Percentiles rank a stretch among this genome's conserved stretches.
These are phyloP conservation scores for Thalassiosira livingstoniorum DNA, from an alignment of 352 stramenopile genomes.

Conservation along the genomic window DNA sequence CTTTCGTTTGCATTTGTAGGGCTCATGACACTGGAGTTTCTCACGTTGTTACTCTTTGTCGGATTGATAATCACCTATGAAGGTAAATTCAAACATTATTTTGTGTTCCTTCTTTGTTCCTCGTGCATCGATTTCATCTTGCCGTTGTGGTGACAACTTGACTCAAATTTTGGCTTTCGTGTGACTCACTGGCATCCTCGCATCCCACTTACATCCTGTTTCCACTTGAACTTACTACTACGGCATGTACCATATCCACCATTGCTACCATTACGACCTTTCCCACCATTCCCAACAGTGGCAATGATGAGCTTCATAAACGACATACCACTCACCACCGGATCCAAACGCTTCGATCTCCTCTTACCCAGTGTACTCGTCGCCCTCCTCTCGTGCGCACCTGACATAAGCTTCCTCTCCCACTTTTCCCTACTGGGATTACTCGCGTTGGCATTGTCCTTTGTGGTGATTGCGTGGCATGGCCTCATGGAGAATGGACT, in stretches of 20 bases:
- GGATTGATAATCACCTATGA: constrained; percentile 71
- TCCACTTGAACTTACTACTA: no score
- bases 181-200: no score
- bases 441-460: constrained; percentile 59
- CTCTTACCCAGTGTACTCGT: constrained; percentile 61
- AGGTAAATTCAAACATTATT: no score
- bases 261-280: not conserved
- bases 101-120: no score
- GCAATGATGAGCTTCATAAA: constrained; percentile 73
- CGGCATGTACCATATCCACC: no score
- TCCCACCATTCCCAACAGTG: constrained; percentile 37
- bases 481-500: constrained; percentile 37
- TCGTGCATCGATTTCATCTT: no score
- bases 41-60: constrained; percentile 71
- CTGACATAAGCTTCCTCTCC: constrained; percentile 64
- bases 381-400: constrained; percentile 61
- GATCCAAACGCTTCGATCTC: constrained; percentile 53
- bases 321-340: constrained; percentile 61
- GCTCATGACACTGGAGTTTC: constrained; percentile 67
- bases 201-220: no score
- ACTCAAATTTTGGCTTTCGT: no score
- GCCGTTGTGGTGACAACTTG: not conserved
- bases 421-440: constrained; percentile 70
- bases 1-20: no score
- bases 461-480: constrained; percentile 52